phyloP scores from a whole-genome alignment of 2,329 filamentous ascomycete species.

The Exophiala xenobiotica region DNA sequence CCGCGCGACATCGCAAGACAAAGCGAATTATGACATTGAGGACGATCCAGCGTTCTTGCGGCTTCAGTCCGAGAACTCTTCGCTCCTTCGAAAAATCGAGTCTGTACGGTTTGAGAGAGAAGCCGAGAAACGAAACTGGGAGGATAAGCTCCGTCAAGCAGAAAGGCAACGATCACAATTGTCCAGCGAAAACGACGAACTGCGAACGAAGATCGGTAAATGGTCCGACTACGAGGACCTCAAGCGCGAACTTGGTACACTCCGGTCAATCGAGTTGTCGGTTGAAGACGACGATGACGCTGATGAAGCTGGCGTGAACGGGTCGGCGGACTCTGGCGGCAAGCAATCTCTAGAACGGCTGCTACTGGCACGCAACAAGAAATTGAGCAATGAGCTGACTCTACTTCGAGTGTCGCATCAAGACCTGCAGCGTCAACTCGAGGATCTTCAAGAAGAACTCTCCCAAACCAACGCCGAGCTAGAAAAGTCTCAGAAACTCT shows the following conservation, averaged over 20 bases:
- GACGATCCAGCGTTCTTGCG: constrained; percentile 88
- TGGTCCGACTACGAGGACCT: constrained; percentile 95
- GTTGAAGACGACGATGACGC: constrained; percentile 73
- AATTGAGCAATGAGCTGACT: constrained; percentile 89
- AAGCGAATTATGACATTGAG: constrained; percentile 63
- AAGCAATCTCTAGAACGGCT: constrained; percentile 88
- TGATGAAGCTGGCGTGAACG: constrained; percentile 48
- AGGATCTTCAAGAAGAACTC: constrained; percentile 78
- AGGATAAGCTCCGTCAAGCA: constrained; percentile 71
- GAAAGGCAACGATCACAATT: constrained; percentile 75
- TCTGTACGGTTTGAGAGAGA: constrained; percentile 80
- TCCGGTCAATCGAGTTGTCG: constrained; percentile 91
- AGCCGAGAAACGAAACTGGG: constrained; percentile 70
- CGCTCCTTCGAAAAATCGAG: constrained; percentile 84
- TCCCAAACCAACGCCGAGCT: constrained; percentile 81
- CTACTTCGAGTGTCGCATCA: constrained; percentile 91
- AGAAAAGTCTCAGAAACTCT: constrained; percentile 78
- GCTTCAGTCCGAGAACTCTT: constrained; percentile 88
- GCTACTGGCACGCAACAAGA: constrained; percentile 90
- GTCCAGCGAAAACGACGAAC: constrained; percentile 74
- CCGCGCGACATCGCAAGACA: constrained; percentile 74
- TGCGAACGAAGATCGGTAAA: constrained; percentile 79
- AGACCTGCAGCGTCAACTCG: constrained; percentile 77
- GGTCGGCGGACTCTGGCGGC: constrained; percentile 56
- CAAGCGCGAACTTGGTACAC: constrained; percentile 90